Evolutionary conservation across 805 yeast species (phyloP).

Genomic region (Jamesozyma jinghongensis): DNA sequence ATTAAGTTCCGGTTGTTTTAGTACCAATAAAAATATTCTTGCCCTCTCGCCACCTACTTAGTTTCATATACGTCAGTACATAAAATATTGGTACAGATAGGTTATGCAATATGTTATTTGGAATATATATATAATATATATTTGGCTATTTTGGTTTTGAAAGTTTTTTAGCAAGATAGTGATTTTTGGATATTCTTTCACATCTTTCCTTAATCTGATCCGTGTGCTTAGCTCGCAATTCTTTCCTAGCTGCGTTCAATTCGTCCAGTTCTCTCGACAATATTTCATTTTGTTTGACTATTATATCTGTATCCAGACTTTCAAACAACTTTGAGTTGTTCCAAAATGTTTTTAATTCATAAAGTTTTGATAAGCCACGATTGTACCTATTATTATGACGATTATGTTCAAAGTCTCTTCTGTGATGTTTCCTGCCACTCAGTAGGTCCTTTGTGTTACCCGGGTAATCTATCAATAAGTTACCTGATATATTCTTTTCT

Average conservation of each 20-base stretch:
- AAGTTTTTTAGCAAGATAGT: background rate
- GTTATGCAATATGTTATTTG: no score
- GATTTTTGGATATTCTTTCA: background rate
- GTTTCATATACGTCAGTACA: no score
- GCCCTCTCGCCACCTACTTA: no score
- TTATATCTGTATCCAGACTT: constrained; percentile 3
- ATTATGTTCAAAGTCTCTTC: background rate
- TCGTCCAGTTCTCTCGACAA: constrained; percentile 1
- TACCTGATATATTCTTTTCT: constrained; percentile 5
- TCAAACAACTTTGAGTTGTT: constrained; percentile 2
- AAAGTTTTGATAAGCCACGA: background rate
- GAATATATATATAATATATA: no score
- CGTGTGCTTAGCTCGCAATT: background rate
- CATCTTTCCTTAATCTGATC: constrained; percentile 3
- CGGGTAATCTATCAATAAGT: constrained; percentile 2
- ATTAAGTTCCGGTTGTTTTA: no score
- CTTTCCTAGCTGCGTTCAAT: background rate
- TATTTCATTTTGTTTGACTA: constrained; percentile 4
- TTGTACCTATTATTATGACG: background rate
- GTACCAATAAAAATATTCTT: no score
- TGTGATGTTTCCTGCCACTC: background rate
- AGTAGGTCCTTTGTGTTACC: background rate
- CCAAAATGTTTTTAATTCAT: constrained; percentile 3
- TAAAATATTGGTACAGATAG: no score
- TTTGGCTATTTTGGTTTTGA: background rate